Conservation (phyloP, 805 yeast genomes). For the Ogataea saltuana region DNA sequence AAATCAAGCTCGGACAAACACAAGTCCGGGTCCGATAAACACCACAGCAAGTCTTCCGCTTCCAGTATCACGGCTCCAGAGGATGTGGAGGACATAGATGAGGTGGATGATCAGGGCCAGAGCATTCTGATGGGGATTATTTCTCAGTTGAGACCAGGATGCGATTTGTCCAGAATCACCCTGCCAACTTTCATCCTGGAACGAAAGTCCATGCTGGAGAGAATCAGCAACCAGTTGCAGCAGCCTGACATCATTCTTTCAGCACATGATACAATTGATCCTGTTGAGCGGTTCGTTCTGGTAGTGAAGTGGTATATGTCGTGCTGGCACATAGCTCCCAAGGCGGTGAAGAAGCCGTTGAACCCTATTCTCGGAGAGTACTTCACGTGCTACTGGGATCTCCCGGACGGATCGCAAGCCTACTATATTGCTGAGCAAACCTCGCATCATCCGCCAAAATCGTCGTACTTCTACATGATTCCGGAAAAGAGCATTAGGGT, state of each 20-base stretch:
- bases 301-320: constrained; percentile 89
- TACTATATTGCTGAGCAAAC: constrained; percentile 93
- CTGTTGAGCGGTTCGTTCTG: constrained; percentile 65
- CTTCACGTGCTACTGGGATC: constrained; percentile 90
- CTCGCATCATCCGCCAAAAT: constrained; percentile 97
- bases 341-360: constrained; percentile 95
- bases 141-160: constrained; percentile 88
- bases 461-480: constrained; percentile 84
- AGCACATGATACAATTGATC: constrained; percentile 63
- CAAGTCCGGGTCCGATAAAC: constrained; percentile 17
- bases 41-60: not conserved
- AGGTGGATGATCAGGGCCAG: constrained; percentile 87
- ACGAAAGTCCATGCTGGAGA: constrained; percentile 92
- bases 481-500: constrained; percentile 81
- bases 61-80: constrained; percentile 10
- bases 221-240: constrained; percentile 85
- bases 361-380: constrained; percentile 94
- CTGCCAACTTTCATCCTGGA: constrained; percentile 94
- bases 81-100: constrained; percentile 77
- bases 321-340: constrained; percentile 98
- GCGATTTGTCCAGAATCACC: constrained; percentile 86
- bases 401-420: constrained; percentile 66
- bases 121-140: constrained; percentile 84
- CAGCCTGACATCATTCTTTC: constrained; percentile 73
- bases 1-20: constrained; percentile 25